Base-by-base conservation (phyloP, 1,284 basidiomycete genomes). In the Pyrrhoderma lamaoense region DNA sequence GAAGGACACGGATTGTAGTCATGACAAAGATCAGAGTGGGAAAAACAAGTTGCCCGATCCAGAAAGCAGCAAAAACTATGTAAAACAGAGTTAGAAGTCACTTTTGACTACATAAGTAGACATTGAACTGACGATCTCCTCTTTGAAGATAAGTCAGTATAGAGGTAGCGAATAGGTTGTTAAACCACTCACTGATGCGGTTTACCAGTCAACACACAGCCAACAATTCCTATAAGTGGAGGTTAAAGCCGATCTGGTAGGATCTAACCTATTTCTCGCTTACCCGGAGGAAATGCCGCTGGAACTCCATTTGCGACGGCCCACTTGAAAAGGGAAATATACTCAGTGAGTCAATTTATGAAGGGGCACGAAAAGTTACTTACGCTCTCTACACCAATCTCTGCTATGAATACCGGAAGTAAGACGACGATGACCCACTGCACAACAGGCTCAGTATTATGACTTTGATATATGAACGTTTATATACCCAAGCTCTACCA, bases 1-100 rank as follows among this genome's bases (percentile, higher is more conserved):
- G 27, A 13, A 55, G n/a, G 18, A 45, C 49, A n/a, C 53, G 31
- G 4, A 18, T 14, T 8, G 51, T 27, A 3, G 53, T 55, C 53
- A 55, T 25, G 13, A 51, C 13, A 18, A 55, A 55, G 3, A 55
- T 47, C 14, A 55, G n/a, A 3, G 53, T 42, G 8, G 53, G 53
- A 25, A 51, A 55, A 31, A 55, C 23, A n/a, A 55, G 53, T 36
- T 55, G 53, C 16, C 53, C 53, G 13, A 55, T 55, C 53, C 53
- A 55, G 42, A 55, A 55, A 11, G 42, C 49, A 3, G 53, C 53
- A 37, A 55, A 55, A 27, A 39, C 53, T 55, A 36, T 40, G 42
- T 23, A 34, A n/a, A 40, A 45, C 22, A 31, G 14, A 8, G 13
- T 42, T 27, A 42, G 18, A 35, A 14, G n/a, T 11, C 27, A 11